These are phyloP conservation scores for Sarocladium brachiariae DNA, from an alignment of 2,329 filamentous ascomycete genomes.

Conservation along the genomic window DNA sequence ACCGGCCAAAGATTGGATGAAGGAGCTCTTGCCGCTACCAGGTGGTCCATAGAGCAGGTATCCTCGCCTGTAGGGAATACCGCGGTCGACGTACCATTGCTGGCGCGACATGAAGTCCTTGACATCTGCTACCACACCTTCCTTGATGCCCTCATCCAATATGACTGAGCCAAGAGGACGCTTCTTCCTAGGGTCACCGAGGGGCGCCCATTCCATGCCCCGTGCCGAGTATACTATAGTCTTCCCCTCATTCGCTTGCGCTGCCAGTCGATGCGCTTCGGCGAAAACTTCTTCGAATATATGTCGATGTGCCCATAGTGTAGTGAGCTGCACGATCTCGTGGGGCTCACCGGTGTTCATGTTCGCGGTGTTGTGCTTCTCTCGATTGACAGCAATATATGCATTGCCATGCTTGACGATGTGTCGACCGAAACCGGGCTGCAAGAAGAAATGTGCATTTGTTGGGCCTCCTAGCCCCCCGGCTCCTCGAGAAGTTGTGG, in stretches of 20 bases:
- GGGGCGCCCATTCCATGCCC: slow-evolving; percentile 75
- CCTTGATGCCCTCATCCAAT: slow-evolving; percentile 75
- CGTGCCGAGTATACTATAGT: slow-evolving; percentile 85
- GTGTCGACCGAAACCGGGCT: slow-evolving; percentile 86
- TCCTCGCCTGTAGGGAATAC: slow-evolving; percentile 84
- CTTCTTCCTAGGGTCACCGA: slow-evolving; percentile 81
- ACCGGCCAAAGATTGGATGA: slow-evolving; percentile 93
- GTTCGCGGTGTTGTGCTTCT: slow-evolving; percentile 79
- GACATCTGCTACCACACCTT: slow-evolving; percentile 72
- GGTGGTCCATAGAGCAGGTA: slow-evolving; percentile 87
- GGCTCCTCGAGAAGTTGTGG: slow-evolving; percentile 50
- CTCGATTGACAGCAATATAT: slow-evolving; percentile 79
- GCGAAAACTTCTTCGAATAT: slow-evolving; percentile 86
- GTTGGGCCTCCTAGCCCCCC: slow-evolving; percentile 57
- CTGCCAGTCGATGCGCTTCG: slow-evolving; percentile 76
- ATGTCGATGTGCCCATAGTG: slow-evolving; percentile 80
- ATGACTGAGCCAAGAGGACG: slow-evolving; percentile 83
- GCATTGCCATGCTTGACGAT: slow-evolving; percentile 80
- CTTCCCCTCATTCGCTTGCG: slow-evolving; percentile 79
- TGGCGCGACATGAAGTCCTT: slow-evolving; percentile 72
- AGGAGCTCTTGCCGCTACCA: slow-evolving; percentile 89
- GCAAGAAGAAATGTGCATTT: slow-evolving; percentile 75
- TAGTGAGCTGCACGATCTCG: slow-evolving; percentile 88
- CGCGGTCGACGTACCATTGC: slow-evolving; percentile 89
- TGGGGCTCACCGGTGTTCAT: slow-evolving; percentile 81